Evolutionary conservation across 306 rosid species (phyloP).

Genomic region (Mucuna pruriens): DNA sequence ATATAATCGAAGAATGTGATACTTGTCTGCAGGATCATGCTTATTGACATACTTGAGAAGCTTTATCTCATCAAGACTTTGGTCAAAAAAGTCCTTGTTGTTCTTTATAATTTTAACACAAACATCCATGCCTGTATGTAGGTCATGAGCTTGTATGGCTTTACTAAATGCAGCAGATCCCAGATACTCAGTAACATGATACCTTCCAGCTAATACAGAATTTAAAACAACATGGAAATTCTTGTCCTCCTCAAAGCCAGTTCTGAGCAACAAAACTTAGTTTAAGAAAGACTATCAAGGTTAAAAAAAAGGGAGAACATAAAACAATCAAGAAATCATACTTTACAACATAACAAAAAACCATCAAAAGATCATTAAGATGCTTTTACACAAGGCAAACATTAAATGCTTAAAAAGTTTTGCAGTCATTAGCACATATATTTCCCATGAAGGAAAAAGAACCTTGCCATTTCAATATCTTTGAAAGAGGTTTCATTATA

Average conservation of each 20-base stretch:
- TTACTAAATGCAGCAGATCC: conserved; percentile 96
- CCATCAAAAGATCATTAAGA: conserved; percentile 3
- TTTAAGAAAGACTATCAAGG: neutral
- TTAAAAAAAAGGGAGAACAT: neutral
- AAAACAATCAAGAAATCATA: neutral
- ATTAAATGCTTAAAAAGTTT: neutral
- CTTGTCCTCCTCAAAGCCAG: conserved; percentile 98
- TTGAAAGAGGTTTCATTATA: conserved; percentile 1
- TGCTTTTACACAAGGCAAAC: neutral
- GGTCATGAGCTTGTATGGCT: conserved; percentile 93
- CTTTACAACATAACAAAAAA: conserved; percentile 14
- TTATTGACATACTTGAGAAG: conserved; percentile 89
- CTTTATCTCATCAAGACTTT: conserved; percentile 94
- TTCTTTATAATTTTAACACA: conserved; percentile 91
- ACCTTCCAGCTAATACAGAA: conserved; percentile 87
- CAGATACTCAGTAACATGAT: conserved; percentile 88
- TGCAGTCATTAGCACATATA: neutral
- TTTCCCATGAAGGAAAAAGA: neutral
- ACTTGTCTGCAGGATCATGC: conserved; percentile 89
- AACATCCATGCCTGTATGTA: conserved; percentile 91
- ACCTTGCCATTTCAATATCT: neutral
- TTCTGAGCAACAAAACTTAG: conserved; percentile 57
- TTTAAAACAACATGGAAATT: conserved; percentile 88
- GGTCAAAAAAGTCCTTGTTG: conserved; percentile 96
- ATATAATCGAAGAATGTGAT: conserved; percentile 83